Evolutionary conservation across 2,329 filamentous ascomycete species (phyloP).

Genomic region (Aspergillus versicolor): DNA sequence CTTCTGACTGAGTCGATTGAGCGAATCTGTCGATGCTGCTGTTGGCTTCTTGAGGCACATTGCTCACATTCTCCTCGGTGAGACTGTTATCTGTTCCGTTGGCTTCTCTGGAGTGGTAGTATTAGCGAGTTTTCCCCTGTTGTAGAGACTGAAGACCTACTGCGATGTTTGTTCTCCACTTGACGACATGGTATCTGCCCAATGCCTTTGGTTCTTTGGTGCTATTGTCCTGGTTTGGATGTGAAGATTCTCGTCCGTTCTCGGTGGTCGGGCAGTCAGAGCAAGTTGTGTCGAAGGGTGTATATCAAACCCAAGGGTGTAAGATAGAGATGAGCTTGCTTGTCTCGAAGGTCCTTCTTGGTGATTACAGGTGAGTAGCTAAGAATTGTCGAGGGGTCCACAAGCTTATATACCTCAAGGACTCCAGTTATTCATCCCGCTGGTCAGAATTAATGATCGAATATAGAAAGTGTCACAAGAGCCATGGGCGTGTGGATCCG

Average conservation of each 20-base stretch:
- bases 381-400: background rate
- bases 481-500: conserved; percentile 14
- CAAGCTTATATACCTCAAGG: conserved; percentile 16
- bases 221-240: background rate
- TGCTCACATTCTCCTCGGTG: conserved; percentile 27
- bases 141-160: conserved; percentile 10
- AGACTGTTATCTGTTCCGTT: conserved; percentile 27
- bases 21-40: conserved; percentile 27
- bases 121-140: background rate
- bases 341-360: background rate
- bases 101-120: conserved; percentile 11
- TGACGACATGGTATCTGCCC: conserved; percentile 15
- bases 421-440: background rate
- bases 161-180: conserved; percentile 14
- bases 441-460: conserved; percentile 7
- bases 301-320: background rate
- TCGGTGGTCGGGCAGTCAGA: background rate
- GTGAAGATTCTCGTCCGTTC: background rate
- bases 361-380: conserved; percentile 3
- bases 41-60: conserved; percentile 25
- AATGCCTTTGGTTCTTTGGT: background rate
- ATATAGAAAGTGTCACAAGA: conserved; percentile 13
- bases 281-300: background rate
- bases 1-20: conserved; percentile 27
- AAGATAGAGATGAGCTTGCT: background rate